phyloP scores from a whole-genome alignment of 305 asterid species.

The Plantago coronopus region DNA sequence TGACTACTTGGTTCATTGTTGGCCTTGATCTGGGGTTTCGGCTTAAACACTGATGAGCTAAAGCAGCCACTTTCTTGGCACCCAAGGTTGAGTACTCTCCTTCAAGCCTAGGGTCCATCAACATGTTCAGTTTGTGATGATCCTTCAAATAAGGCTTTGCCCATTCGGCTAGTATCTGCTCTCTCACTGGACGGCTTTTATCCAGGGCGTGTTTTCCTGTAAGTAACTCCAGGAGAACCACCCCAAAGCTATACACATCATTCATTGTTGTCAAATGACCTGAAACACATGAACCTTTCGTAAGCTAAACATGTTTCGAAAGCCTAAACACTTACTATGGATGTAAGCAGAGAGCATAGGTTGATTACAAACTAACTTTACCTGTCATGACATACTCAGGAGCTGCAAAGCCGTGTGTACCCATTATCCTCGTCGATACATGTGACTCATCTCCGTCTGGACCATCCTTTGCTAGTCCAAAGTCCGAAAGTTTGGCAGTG shows the following conservation, averaged over 20 bases:
- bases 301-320: background rate
- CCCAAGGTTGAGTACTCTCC: slow-evolving; percentile 66
- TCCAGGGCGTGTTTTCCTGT: slow-evolving; percentile 64
- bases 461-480: slow-evolving; percentile 86
- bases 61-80: slow-evolving; percentile 54
- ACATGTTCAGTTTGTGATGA: slow-evolving; percentile 43
- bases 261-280: slow-evolving; percentile 81
- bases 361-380: slow-evolving; percentile 10
- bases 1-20: slow-evolving; percentile 56
- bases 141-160: slow-evolving; percentile 65
- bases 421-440: slow-evolving; percentile 80
- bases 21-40: slow-evolving; percentile 67
- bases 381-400: slow-evolving; percentile 89
- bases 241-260: slow-evolving; percentile 78
- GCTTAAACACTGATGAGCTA: slow-evolving; percentile 64
- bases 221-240: slow-evolving; percentile 64
- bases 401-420: slow-evolving; percentile 85
- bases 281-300: slow-evolving; percentile 9
- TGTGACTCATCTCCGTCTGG: slow-evolving; percentile 81
- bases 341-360: background rate
- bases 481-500: slow-evolving; percentile 68
- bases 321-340: background rate
- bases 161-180: slow-evolving; percentile 75
- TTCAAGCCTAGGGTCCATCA: slow-evolving; percentile 66
- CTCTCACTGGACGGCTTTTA: slow-evolving; percentile 53